Evolutionary conservation across 164 flowering plant species (phyloP).

Genomic region (Platanus orientalis): DNA sequence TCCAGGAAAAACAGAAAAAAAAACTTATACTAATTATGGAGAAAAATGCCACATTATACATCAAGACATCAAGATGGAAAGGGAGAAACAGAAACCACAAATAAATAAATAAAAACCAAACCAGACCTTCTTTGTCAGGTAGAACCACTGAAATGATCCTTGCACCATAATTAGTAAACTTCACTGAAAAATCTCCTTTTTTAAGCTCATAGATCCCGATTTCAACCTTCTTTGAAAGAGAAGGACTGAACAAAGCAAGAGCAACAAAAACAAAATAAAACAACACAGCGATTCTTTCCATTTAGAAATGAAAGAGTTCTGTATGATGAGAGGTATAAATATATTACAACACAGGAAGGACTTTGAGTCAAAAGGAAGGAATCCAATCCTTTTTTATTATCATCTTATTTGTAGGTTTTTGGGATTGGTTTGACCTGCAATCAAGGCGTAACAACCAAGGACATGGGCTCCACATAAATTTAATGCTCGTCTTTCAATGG

Average conservation of each 20-base stretch:
- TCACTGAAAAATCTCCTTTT: slow-evolving; percentile 53
- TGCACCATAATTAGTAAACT: slow-evolving; percentile 81
- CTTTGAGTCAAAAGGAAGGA: no score
- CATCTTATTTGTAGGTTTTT: no score
- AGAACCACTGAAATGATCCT: slow-evolving; percentile 52
- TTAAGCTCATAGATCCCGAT: slow-evolving; percentile 46
- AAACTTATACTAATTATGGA: neutral
- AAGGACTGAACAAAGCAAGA: neutral
- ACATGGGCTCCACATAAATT: no score
- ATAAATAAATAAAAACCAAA: neutral
- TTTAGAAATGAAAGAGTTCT: neutral
- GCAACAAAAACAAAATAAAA: neutral
- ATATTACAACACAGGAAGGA: no score
- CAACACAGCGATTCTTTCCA: neutral
- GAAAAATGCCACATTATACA: neutral
- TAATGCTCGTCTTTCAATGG: no score
- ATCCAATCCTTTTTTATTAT: no score
- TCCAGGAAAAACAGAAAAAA: neutral
- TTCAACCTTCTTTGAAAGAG: slow-evolving; percentile 4
- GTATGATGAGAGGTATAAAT: no score
- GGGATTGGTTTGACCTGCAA: no score
- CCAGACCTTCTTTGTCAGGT: slow-evolving; percentile 67
- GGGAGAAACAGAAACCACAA: neutral
- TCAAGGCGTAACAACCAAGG: no score
- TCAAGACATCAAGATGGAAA: neutral